phyloP scores from a whole-genome alignment of 352 stramenopile species.

The Thalassiosira exigua region DNA sequence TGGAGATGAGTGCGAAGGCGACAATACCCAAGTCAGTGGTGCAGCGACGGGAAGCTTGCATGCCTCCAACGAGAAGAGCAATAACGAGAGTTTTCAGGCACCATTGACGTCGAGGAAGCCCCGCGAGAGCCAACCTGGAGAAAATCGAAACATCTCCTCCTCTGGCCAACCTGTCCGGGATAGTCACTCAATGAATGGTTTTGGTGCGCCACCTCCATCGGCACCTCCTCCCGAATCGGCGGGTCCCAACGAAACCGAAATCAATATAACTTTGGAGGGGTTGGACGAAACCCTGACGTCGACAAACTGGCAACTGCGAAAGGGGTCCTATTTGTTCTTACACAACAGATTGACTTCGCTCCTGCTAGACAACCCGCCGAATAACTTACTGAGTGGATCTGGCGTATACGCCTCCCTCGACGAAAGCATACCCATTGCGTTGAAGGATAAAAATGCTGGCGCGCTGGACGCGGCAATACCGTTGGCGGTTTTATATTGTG shows the following conservation, averaged over 20 bases:
- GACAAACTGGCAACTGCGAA: slow-evolving; percentile 81
- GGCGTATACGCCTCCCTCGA: slow-evolving; percentile 61
- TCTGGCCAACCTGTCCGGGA: not conserved
- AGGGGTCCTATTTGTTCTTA: slow-evolving; percentile 78
- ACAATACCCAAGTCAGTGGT: not conserved
- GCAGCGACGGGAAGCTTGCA: not conserved
- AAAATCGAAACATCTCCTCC: too few relatives aligned
- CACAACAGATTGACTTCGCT: slow-evolving; percentile 44
- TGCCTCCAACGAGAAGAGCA: not conserved
- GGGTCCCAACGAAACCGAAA: slow-evolving; percentile 31
- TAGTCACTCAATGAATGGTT: not conserved
- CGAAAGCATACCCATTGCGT: slow-evolving; percentile 47
- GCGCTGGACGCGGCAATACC: slow-evolving; percentile 77
- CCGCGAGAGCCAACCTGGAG: not conserved
- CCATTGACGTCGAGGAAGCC: not conserved
- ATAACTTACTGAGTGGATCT: slow-evolving; percentile 58
- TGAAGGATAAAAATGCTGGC: slow-evolving; percentile 78
- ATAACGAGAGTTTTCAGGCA: not conserved
- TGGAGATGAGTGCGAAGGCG: slow-evolving; percentile 35
- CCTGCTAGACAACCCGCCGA: slow-evolving; percentile 30
- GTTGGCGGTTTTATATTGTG: slow-evolving; percentile 66
- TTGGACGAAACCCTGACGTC: slow-evolving; percentile 64
- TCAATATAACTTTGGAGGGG: slow-evolving; percentile 50
- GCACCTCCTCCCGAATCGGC: too few relatives aligned
- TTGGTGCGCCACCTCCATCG: not conserved